Percentiles rank a stretch among this genome's conserved stretches.
These are phyloP conservation scores for Dryas integrifolia DNA, from an alignment of 331 rosid genomes.

Conservation along the genomic window DNA sequence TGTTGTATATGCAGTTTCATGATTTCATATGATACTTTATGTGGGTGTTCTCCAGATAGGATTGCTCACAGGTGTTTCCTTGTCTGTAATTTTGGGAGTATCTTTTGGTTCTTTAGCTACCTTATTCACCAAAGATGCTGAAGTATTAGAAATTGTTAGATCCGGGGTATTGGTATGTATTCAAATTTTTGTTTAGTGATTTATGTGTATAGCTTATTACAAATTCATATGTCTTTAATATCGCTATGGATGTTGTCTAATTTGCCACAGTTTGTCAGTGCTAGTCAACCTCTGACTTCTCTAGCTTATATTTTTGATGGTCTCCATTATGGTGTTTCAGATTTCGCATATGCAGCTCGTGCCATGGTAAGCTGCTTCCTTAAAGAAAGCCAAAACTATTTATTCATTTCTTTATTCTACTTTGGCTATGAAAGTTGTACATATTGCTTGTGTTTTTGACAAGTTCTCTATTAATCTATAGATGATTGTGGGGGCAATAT, in stretches of 20 bases:
- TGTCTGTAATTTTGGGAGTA: slow-evolving; percentile 65
- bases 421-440: slow-evolving; percentile 10
- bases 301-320: slow-evolving; percentile 89
- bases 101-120: slow-evolving; percentile 80
- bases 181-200: slow-evolving; percentile 11
- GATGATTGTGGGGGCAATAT: slow-evolving; percentile 75
- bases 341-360: slow-evolving; percentile 81
- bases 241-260: slow-evolving; percentile 24
- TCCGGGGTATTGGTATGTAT: slow-evolving; percentile 70
- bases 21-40: slow-evolving; percentile 13
- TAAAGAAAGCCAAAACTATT: slow-evolving; percentile 13
- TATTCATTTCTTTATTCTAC: slow-evolving; percentile 10
- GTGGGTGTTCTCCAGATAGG: slow-evolving; percentile 56
- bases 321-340: slow-evolving; percentile 89
- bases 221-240: not conserved
- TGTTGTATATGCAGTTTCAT: slow-evolving; percentile 20
- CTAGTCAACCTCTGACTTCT: slow-evolving; percentile 89
- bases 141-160: slow-evolving; percentile 69
- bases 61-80: slow-evolving; percentile 59
- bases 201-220: not conserved
- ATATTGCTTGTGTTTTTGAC: slow-evolving; percentile 17
- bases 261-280: slow-evolving; percentile 72
- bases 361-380: slow-evolving; percentile 66
- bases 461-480: slow-evolving; percentile 24
- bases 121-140: slow-evolving; percentile 77